Evolutionary conservation across 345 rosid species (phyloP), one percentile per base, ranked within the genome.

Genomic region (Anacardium occidentale): DNA sequence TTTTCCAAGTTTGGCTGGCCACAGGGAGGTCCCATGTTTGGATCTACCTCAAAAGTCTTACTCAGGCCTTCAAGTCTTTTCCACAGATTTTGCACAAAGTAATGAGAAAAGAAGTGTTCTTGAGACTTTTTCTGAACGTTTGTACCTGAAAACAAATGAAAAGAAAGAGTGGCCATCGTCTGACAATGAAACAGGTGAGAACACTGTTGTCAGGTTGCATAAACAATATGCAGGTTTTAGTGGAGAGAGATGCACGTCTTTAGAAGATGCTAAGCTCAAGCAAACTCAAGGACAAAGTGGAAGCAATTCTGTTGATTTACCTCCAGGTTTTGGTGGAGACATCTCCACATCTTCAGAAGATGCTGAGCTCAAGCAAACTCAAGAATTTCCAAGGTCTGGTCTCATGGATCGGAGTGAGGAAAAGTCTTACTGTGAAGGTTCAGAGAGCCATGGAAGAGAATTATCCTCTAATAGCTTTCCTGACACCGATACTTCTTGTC

Each of bases 101-200:
- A 64, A 17, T 45, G 21, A 68, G 62, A 60, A 68, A 57, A 72
- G 56, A 52, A 64, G n/a, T 75, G 75, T 61, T 64, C 47, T 47
- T 66, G 72, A 73, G 66, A 51, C 74, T 57, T 64, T 69, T 66
- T 69, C 68, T 40, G 61, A 40, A 58, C 44, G n/a, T 44, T 54
- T 64, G 7, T 47, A 15, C 18, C 66, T 9, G 10, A 54, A 63
- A 5, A 64, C 58, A 63, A 56, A 45, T 40, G 64, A 72, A 44
- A 42, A 3, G 34, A 63, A 21, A 42, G 67, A 52, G 12, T 7
- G 26, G 9, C 21, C 32, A 32, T 69, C 45, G 15, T 62, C 56
- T 66, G 59, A 74, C 54, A 69, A 72, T 74, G 74, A 67, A 71
- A 64, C 80, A 61, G 85, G 83, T 79, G 54, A 70, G 78, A 21